phyloP scores from a whole-genome alignment of 306 rosid species.

The Myrica gale region DNA sequence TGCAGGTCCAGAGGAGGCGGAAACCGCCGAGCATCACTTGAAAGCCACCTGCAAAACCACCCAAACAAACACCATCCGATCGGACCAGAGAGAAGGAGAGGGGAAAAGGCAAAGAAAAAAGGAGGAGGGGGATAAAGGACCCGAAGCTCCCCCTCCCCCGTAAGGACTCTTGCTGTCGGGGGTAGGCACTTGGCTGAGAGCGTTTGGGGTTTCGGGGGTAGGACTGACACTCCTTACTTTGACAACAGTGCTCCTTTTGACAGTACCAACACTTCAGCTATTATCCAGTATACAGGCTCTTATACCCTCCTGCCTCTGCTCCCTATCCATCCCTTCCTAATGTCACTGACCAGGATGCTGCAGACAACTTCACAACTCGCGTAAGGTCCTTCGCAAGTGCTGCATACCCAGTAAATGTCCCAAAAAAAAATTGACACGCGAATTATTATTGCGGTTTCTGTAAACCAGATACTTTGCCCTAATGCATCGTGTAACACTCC shows the following conservation, averaged over 20 bases:
- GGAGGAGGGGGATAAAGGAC: no score
- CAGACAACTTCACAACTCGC: slow-evolving; percentile 17
- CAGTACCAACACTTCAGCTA: slow-evolving; percentile 25
- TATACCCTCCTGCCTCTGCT: slow-evolving; percentile 13
- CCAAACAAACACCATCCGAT: no score
- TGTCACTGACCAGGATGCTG: slow-evolving; percentile 13
- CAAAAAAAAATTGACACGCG: slow-evolving; percentile 12
- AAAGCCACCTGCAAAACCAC: no score
- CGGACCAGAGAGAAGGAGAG: no score
- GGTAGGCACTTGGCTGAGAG: no score
- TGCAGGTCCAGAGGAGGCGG: no score
- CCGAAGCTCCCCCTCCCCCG: no score
- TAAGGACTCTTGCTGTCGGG: no score
- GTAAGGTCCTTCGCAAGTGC: slow-evolving; percentile 33
- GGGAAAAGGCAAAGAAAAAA: no score
- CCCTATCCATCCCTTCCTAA: slow-evolving; percentile 30
- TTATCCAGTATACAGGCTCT: slow-evolving; percentile 30
- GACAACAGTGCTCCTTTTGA: slow-evolving; percentile 6
- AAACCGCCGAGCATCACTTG: no score
- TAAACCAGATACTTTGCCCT: slow-evolving; percentile 29
- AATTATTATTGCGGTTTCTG: slow-evolving; percentile 26
- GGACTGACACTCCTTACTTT: slow-evolving; percentile 22
- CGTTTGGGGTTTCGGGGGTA: no score
- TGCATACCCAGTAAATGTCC: slow-evolving; percentile 30
- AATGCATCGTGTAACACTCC: slow-evolving; percentile 31